Conservation (phyloP, 352 stramenopile genomes). For the Globisporangium orthogonon region DNA sequence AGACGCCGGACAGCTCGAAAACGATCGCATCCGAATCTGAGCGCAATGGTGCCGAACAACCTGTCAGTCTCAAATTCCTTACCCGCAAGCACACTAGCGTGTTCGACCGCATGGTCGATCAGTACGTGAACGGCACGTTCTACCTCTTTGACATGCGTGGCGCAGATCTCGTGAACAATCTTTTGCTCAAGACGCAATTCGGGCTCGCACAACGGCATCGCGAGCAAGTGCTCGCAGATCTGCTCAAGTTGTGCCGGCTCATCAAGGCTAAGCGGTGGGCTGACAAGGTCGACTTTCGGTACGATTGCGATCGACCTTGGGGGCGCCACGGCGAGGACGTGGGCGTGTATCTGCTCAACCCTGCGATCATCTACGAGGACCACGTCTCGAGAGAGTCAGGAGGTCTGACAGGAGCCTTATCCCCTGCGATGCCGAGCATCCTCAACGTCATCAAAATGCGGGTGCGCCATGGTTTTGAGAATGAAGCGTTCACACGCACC, state of each 20-base stretch:
- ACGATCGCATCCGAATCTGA: not conserved
- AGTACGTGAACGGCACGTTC: conserved; percentile 68
- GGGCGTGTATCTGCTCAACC: conserved; percentile 43
- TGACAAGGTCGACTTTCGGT: conserved; percentile 72
- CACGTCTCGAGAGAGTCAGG: conserved; percentile 13
- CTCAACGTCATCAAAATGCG: conserved; percentile 55
- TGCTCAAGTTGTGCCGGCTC: conserved; percentile 44
- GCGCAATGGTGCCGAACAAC: not conserved
- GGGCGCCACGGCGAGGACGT: conserved; percentile 40
- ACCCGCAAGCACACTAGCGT: conserved; percentile 30
- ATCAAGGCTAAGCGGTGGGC: conserved; percentile 61
- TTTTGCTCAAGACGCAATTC: conserved; percentile 52
- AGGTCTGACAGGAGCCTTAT: conserved; percentile 11
- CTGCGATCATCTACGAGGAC: conserved; percentile 41
- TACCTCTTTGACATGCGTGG: conserved; percentile 46
- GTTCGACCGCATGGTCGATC: conserved; percentile 47
- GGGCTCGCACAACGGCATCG: conserved; percentile 41
- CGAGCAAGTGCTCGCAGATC: conserved; percentile 38
- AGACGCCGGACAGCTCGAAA: not conserved
- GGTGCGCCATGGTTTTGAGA: conserved; percentile 56
- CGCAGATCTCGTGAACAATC: conserved; percentile 46
- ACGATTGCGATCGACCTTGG: conserved; percentile 62
- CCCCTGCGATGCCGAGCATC: conserved; percentile 37
- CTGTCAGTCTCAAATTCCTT: conserved; percentile 35
- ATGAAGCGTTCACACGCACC: conserved; percentile 47